Evolutionary conservation across 768 basidiomycete genomes (phyloP).

Genomic region (Epithele typhae): DNA sequence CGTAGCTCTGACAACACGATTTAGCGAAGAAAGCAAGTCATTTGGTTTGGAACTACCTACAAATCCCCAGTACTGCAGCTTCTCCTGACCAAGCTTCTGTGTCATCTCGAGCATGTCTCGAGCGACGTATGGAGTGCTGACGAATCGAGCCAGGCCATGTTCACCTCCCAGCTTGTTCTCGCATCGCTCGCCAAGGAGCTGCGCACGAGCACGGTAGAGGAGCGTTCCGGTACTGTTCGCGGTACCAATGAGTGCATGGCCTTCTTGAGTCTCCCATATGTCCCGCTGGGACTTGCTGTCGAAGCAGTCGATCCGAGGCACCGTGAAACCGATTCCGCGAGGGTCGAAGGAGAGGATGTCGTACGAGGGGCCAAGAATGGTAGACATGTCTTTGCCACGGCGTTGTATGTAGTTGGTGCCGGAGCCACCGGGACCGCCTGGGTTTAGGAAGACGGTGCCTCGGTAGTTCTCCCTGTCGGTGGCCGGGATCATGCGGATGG

Average conservation of each 20-base stretch:
- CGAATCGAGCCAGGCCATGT: slow-evolving; percentile 16
- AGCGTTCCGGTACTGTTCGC: slow-evolving; percentile 5
- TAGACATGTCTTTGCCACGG: slow-evolving; percentile 9
- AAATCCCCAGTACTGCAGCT: slow-evolving; percentile 29
- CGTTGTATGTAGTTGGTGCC: slow-evolving; percentile 6
- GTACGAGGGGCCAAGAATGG: slow-evolving; percentile 12
- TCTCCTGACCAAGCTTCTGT: slow-evolving; percentile 24
- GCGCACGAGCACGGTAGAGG: slow-evolving; percentile 4
- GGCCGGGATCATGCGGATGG: slow-evolving; percentile 15
- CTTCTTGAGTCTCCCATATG: slow-evolving; percentile 14
- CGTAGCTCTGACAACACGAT: slow-evolving; percentile 14
- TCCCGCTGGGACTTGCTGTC: slow-evolving; percentile 11
- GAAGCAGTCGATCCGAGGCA: slow-evolving; percentile 14
- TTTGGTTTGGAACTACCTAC: background rate
- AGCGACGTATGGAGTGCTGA: slow-evolving; percentile 26
- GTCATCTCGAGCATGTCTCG: slow-evolving; percentile 29
- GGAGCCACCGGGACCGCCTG: slow-evolving; percentile 16
- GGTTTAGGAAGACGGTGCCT: slow-evolving; percentile 17
- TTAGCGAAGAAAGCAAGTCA: background rate
- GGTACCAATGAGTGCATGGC: slow-evolving; percentile 6
- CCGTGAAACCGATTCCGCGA: slow-evolving; percentile 14
- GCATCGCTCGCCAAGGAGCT: slow-evolving; percentile 4
- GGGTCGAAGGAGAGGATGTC: slow-evolving; percentile 19
- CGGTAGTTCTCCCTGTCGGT: slow-evolving; percentile 8
- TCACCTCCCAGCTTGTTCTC: slow-evolving; percentile 15